Conservation (phyloP, 2,329 filamentous ascomycete genomes). For the Phialemonium atrogriseum region DNA sequence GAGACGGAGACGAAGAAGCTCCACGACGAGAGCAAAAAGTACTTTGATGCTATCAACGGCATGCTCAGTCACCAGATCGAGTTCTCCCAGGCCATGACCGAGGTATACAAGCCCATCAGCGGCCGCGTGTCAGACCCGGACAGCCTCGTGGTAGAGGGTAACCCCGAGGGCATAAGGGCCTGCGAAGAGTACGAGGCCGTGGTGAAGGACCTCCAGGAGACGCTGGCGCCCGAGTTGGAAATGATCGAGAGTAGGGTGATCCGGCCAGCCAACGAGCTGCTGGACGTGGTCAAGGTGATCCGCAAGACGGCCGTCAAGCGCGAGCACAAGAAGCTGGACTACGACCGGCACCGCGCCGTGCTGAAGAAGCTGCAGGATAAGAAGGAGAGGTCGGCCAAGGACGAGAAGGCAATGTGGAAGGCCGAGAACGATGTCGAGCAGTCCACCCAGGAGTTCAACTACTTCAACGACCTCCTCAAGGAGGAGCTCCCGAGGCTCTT, state of each 20-base stretch:
- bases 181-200: constrained; percentile 95
- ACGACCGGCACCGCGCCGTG: constrained; percentile 73
- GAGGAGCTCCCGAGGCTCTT: constrained; percentile 93
- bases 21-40: constrained; percentile 94
- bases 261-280: constrained; percentile 82
- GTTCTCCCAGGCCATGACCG: constrained; percentile 90
- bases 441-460: constrained; percentile 92
- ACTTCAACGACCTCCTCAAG: constrained; percentile 96
- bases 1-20: constrained; percentile 94
- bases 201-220: constrained; percentile 82
- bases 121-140: constrained; percentile 91
- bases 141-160: constrained; percentile 72
- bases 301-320: constrained; percentile 83
- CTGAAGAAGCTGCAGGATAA: constrained; percentile 97
- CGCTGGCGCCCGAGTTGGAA: constrained; percentile 83
- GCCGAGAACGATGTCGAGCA: constrained; percentile 86
- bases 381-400: constrained; percentile 91
- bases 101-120: constrained; percentile 97
- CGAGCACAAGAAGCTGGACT: constrained; percentile 96
- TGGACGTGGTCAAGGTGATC: constrained; percentile 92
- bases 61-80: constrained; percentile 98
- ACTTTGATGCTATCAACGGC: constrained; percentile 95
- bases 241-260: constrained; percentile 95
- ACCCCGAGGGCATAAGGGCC: constrained; percentile 84
- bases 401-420: constrained; percentile 96